Evolutionary conservation across 192 early-diverging fungal genomes (phyloP).

Genomic region (Martensiomyces pterosporus): DNA sequence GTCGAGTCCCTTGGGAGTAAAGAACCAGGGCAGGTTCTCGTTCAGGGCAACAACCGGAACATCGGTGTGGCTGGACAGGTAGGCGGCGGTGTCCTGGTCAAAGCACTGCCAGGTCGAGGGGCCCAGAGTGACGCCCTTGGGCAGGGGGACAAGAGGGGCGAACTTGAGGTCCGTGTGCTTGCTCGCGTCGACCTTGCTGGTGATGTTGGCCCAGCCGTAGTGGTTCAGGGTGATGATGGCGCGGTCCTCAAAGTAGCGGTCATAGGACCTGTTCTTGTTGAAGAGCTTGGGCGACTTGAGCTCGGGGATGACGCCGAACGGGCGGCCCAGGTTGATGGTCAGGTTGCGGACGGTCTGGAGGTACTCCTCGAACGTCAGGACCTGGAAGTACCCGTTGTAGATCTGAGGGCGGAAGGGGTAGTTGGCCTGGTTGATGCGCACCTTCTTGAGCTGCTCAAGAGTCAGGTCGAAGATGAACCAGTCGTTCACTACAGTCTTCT

Average conservation of each 20-base stretch:
- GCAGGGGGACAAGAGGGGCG: slow-evolving; percentile 3
- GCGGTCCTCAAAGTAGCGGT: slow-evolving; percentile 45
- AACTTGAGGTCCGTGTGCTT: slow-evolving; percentile 20
- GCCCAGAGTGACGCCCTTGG: slow-evolving; percentile 7
- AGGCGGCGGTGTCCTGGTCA: slow-evolving; percentile 44
- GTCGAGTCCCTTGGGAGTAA: slow-evolving; percentile 40
- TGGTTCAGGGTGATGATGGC: slow-evolving; percentile 34
- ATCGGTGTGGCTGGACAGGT: slow-evolving; percentile 20
- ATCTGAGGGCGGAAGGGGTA: slow-evolving; percentile 37
- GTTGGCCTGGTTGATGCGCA: slow-evolving; percentile 30
- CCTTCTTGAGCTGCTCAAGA: slow-evolving; percentile 22
- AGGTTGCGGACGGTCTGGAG: slow-evolving; percentile 36
- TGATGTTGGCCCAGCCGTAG: slow-evolving; percentile 36
- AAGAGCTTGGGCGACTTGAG: slow-evolving; percentile 47
- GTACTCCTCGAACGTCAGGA: slow-evolving; percentile 49
- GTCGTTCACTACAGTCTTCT: slow-evolving; percentile 16
- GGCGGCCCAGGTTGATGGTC: slow-evolving; percentile 18
- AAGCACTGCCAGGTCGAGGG: slow-evolving; percentile 43
- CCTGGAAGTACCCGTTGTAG: slow-evolving; percentile 35
- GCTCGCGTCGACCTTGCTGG: slow-evolving; percentile 11
- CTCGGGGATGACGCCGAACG: slow-evolving; percentile 47
- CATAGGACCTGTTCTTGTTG: slow-evolving; percentile 25
- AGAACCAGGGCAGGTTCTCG: slow-evolving; percentile 30
- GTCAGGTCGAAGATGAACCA: slow-evolving; percentile 50
- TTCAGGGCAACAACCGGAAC: slow-evolving; percentile 28